Conservation (phyloP, 73 alveolate genomes). For the Symbiodinium natans region DNA sequence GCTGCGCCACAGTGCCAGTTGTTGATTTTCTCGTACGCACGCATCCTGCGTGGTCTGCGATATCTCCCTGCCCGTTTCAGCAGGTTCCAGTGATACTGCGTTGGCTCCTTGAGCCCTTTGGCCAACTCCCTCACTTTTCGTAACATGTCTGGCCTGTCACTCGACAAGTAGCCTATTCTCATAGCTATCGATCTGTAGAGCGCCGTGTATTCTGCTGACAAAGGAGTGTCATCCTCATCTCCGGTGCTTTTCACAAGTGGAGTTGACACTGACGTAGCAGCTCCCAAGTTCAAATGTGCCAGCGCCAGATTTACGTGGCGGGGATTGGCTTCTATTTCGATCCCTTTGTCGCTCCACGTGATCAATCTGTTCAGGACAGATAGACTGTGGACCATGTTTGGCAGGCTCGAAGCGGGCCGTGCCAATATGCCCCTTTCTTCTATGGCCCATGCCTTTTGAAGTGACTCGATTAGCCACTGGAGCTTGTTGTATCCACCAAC, state of each 20-base stretch:
- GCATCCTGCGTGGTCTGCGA: neutral
- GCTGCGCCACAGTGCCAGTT: neutral
- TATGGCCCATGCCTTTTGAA: neutral
- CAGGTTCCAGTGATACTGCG: neutral
- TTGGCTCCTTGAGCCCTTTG: neutral
- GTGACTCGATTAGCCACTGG: neutral
- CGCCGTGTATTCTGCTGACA: neutral
- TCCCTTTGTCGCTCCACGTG: slow-evolving; percentile 24
- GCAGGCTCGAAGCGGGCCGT: slow-evolving; percentile 20
- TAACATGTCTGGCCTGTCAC: slow-evolving; percentile 2
- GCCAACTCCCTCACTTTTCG: neutral
- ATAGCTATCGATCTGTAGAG: neutral
- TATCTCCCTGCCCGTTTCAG: neutral
- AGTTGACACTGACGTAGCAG: neutral
- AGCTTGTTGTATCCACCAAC: neutral
- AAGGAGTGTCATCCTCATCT: neutral
- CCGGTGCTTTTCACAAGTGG: slow-evolving; percentile 14
- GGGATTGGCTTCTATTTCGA: slow-evolving; percentile 22
- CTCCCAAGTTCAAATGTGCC: neutral
- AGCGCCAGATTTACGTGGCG: slow-evolving; percentile 23
- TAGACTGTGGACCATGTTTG: neutral
- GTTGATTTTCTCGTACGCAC: neutral
- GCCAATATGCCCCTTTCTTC: slow-evolving; percentile 25
- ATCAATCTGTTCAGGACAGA: neutral
- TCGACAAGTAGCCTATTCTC: slow-evolving; percentile 27